These are phyloP conservation scores for Trichopus zeylanicus DNA, from an alignment of 116 monocot genomes.

Conservation along the genomic window DNA sequence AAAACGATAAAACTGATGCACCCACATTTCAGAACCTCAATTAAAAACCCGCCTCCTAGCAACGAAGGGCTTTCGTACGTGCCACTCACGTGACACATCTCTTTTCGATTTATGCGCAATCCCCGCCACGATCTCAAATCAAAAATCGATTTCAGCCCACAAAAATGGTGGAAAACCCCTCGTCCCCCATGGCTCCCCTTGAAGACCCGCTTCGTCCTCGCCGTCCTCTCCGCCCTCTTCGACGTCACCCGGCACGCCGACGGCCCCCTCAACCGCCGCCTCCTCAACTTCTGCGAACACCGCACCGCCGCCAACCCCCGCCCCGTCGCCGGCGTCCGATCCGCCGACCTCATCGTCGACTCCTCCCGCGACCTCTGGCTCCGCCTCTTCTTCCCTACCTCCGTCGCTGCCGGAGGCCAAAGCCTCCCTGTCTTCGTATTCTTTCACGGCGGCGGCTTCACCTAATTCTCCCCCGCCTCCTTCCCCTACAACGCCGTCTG, in stretches of 20 bases:
- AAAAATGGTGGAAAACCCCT: too few relatives aligned
- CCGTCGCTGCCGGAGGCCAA: neutral
- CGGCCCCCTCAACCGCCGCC: conserved; percentile 52
- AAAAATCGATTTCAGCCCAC: too few relatives aligned
- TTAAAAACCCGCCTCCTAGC: too few relatives aligned
- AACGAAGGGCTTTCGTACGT: too few relatives aligned
- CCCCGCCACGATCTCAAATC: too few relatives aligned
- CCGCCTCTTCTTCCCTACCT: conserved; percentile 32
- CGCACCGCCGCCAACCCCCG: conserved; percentile 9
- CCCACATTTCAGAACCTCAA: too few relatives aligned
- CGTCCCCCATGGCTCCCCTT: too few relatives aligned
- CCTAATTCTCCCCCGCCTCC: conserved; percentile 22
- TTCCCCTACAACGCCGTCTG: conserved; percentile 33
- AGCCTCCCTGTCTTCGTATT: conserved; percentile 35
- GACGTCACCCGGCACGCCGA: conserved; percentile 25
- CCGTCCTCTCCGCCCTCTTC: conserved; percentile 6
- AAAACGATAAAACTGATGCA: too few relatives aligned
- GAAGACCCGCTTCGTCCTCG: conserved; percentile 14
- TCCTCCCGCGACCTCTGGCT: conserved; percentile 25
- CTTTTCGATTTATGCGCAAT: too few relatives aligned
- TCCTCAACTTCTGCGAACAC: conserved; percentile 24
- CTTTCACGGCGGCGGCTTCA: conserved; percentile 82
- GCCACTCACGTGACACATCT: too few relatives aligned
- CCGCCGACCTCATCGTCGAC: conserved; percentile 36
- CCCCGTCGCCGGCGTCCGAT: conserved; percentile 29